phyloP scores from a whole-genome alignment of 495 filamentous ascomycete genomes.

The Penicillium herquei region DNA sequence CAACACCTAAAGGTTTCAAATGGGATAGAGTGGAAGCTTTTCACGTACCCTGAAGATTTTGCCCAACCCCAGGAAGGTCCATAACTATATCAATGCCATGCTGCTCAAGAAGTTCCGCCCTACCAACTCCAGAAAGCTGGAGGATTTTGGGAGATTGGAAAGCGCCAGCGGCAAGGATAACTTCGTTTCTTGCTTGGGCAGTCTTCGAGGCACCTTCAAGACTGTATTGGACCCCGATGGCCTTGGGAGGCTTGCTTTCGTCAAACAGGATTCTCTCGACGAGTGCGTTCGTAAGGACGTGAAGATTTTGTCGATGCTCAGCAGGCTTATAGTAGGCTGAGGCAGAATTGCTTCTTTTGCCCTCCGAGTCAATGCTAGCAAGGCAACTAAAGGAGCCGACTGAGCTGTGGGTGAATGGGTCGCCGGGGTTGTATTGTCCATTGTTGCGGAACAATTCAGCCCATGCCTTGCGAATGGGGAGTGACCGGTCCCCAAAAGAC shows the following conservation, averaged over 20 bases:
- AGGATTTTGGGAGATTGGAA: conserved; percentile 55
- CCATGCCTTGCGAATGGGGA: conserved; percentile 36
- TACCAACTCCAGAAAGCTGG: conserved; percentile 57
- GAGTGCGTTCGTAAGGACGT: conserved; percentile 41
- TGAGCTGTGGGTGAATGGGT: conserved; percentile 10
- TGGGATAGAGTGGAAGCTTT: conserved; percentile 28
- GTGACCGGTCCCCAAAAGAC: conserved; percentile 36
- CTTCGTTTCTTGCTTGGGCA: conserved; percentile 49
- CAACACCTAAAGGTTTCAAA: not conserved
- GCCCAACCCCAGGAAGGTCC: conserved; percentile 39
- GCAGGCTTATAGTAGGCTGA: conserved; percentile 38
- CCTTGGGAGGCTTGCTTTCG: conserved; percentile 26
- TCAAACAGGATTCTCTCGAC: conserved; percentile 49
- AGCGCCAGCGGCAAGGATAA: conserved; percentile 50
- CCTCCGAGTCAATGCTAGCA: conserved; percentile 39
- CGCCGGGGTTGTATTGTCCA: conserved; percentile 1
- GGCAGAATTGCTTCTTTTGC: conserved; percentile 36
- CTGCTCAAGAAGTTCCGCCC: conserved; percentile 20
- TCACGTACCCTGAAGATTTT: conserved; percentile 42
- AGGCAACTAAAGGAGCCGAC: conserved; percentile 34
- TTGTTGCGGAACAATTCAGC: conserved; percentile 12
- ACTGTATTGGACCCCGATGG: conserved; percentile 31
- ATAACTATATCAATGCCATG: conserved; percentile 37
- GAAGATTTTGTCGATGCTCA: conserved; percentile 40
- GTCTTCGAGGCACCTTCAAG: conserved; percentile 31